Base-by-base conservation (phyloP, 331 rosid species). In the Quercus lobata region DNA sequence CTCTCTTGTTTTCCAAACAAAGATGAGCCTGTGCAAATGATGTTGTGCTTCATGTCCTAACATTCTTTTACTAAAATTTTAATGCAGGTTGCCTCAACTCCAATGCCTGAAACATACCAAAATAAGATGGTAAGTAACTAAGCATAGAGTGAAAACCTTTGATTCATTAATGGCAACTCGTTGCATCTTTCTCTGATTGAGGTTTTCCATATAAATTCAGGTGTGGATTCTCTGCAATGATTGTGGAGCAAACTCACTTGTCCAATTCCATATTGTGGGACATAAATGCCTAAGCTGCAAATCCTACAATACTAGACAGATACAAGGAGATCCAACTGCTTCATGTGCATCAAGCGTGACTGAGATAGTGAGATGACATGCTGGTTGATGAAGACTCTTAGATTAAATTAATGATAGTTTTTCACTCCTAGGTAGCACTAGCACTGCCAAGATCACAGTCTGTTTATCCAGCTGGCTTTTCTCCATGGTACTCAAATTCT, bases 171-270 rank as follows among this genome's bases (percentile, higher is more conserved):
- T 19, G 25, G 5, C 46, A 19, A 22, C 17, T 30, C 29, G 41
- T 65, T 3, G 5, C 41, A 24, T 8, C 22, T 12, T 25, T 61
- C 55, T 75, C 62, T 79, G 15, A 83, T 35, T 54, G 61, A 35
- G 71, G 9, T n/a, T 52, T 27, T 68, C 41, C 44, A 7, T 7
- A 80, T 49, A 73, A 73, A 57, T 79, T 14, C 79, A 93, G 94
- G 92, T 93, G 19, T 87, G 94, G 97, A 89, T 93, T 78, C 87
- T 91, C 1, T 91, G 94, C 87, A 93, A 91, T 81, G 97, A 93
- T 62, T 93, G 96, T 81, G 91, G 94, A 62, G 85, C 74, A n/a
- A 88, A 88, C 69, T 82, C 89, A n/a, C 76, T 84, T 66, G 94
- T 88, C 46, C 82, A 83, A 22, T 91, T 88, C 84, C 92, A 91